phyloP scores from a whole-genome alignment of 139 green algal species.

The Auxenochlorella protothecoides region DNA sequence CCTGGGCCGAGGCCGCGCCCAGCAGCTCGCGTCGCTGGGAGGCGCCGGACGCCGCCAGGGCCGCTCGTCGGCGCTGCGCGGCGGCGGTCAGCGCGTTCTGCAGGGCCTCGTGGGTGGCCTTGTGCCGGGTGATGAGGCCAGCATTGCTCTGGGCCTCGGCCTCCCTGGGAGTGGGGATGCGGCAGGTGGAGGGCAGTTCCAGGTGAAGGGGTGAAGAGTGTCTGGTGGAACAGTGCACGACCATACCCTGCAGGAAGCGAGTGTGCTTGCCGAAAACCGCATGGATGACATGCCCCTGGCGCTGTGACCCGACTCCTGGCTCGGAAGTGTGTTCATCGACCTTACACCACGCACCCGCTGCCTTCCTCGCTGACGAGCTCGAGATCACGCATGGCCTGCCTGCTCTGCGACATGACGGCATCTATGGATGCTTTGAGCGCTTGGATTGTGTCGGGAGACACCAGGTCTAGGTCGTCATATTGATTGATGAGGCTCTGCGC shows the following conservation, averaged over 20 bases:
- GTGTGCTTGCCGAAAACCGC: not conserved
- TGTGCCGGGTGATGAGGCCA: slow-evolving; percentile 14
- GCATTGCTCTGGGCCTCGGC: slow-evolving; percentile 37
- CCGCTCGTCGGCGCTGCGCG: slow-evolving; percentile 6
- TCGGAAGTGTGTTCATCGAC: too few species aligned
- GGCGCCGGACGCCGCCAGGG: not conserved
- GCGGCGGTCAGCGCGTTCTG: slow-evolving; percentile 14
- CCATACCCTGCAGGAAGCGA: not conserved
- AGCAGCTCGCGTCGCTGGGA: slow-evolving; percentile 21
- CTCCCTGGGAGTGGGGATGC: slow-evolving; percentile 28
- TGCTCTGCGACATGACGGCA: slow-evolving; percentile 20
- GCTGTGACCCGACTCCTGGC: too few species aligned
- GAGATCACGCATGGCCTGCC: slow-evolving; percentile 41
- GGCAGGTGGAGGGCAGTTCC: not conserved
- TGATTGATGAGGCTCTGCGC: slow-evolving; percentile 2
- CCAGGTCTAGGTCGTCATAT: not conserved
- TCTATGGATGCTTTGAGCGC: slow-evolving; percentile 10
- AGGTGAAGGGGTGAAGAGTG: not conserved
- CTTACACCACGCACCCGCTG: too few species aligned
- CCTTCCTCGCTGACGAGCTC: slow-evolving; percentile 59
- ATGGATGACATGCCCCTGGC: slow-evolving; percentile 48
- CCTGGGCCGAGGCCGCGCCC: not conserved
- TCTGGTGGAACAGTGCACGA: not conserved
- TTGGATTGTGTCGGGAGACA: not conserved
- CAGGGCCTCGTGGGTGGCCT: slow-evolving; percentile 13